Base-by-base conservation (phyloP, 129 eudicot species). In the Artemisia tridentata region DNA sequence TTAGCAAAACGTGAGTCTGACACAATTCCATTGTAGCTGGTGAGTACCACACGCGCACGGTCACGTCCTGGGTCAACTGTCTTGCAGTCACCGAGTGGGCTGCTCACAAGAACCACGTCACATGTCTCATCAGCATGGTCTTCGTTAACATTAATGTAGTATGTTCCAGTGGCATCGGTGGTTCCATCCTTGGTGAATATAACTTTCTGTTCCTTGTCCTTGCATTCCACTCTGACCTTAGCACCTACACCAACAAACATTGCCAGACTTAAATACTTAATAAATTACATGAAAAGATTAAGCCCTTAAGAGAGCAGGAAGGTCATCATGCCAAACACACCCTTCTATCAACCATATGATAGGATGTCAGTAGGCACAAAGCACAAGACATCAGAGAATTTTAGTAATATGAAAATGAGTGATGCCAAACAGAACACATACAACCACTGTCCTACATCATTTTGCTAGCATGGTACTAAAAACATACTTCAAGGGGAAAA, bases 81-180 rank as follows among this genome's bases (percentile, higher is more conserved):
- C 45, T 72, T 70, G 71, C 91, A 86, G 55, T 18, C 72, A 9
- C 56, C 31, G 43, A 74, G 54, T 11, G 91, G 91, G 86, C 91
- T 86, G 91, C 91, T 81, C n/a, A 86, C 84, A 27, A 86, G 91
- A 62, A 72, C 72, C 15, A 79, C 84, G 21, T 86, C 88, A 23
- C 91, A 83, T 7, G 81, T 67, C 65, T 75, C 77, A 60, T 83
- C 84, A 2, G 63, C 78, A 16, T 86, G 88, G 74, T 86, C 91
- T 76, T 84, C 87, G 16, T 81, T 71, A 14, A 86, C 79, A 0
- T 6, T 48, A 8, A 86, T 78, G 57, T 58, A 55, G 84, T 83
- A 86, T 34, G 86, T 80, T 71, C 91, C 91, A 5, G 84, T 86
- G 5, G 75, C 50, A 19, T 86, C 91, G 0, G 91, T 83, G n/a